Evolutionary conservation across 2,329 filamentous ascomycete species (phyloP), one percentile per base, ranked within the genome.

Genomic region (Dendrostoma leiphaemia): DNA sequence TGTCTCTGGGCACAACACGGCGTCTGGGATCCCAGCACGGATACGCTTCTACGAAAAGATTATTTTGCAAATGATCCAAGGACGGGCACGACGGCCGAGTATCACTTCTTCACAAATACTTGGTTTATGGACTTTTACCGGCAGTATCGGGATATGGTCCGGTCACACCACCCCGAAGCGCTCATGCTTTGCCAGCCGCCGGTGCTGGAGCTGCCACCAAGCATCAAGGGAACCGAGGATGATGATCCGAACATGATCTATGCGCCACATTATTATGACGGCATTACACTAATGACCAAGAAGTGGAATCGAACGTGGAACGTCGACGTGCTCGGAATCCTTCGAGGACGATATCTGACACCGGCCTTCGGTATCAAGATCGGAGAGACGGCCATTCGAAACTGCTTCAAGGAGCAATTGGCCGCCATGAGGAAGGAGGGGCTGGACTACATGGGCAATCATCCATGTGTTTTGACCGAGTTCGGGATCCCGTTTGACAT

Each of bases 221-320:
- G 78, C 41, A 88, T 97, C 67, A 96, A 94, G 69, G 92, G 86
- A 12, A 96, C 92, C 0, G 75, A 80, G 26, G 93, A 97, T 65
- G 92, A 97, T 63, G 92, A 99, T 62, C 85, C 85, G 3, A 90
- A 87, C 59, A 88, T 97, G 82, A 89, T 92, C 2, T 97, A 97
- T 69, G 88, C 94, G 9, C 91, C 92, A 2, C 94, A 99, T 71
- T 99, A 90, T 68, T 99, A 99, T 69, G 94, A 99, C 63, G 94
- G 94, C 10, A 88, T 99, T 53, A 99, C 94, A 0, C 78, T 99
- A 4, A 89, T 99, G 81, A 97, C 91, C 12, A 99, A 99, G 73
- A 96, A 96, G 70, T 99, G 94, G 94, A 99, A 97, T 67, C 88
- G 92, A 35, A 85, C 88, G 15, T 99, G 94, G 89, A 99, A 99